Base-by-base conservation (phyloP, 225 moss, liverwort and hornwort genomes). In the Lunularia cruciata region DNA sequence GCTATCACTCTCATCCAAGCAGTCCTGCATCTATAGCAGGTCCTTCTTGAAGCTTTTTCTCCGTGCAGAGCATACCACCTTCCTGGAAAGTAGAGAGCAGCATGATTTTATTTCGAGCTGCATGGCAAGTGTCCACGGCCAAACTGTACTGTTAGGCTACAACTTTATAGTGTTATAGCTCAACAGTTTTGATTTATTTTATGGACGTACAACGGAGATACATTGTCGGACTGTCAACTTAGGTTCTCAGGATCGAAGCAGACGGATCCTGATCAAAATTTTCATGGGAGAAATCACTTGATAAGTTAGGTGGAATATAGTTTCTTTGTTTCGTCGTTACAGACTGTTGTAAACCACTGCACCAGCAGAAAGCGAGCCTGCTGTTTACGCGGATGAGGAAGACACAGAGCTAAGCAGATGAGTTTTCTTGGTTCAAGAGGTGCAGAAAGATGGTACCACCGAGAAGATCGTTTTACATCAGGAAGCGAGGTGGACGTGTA, bases 401-500 rank as follows among this genome's bases (percentile, higher is more conserved):
- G 87, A 86, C 31, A 73, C 83, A 34, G 87, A 79, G 49, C 69
- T 83, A 84, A 73, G 83, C 83, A 57, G 87, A 86, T 70, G 88
- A 62, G 98, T 98, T 45, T 90, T 93, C 23, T 79, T 98, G 78
- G 86, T 93, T 65, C 91, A 98, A 77, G 91, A 91, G 74, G 83
- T 81, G 58, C 90, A 93, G 37, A 79, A 85, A 23, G 89, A 89
- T 86, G 98, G 98, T 51, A 84, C 78, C 8, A 75, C 91, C 16
- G 93, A 98, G 75, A 98, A 85, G 74, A 92, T 98, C 55, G 80
- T 98, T 98, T 98, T 68, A 87, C 81, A 33, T 86, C 90, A 19
- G 98, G 98, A 70, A 89, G 81, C 54, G 93, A 98, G 81, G 88
- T 98, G 55, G 98, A 98, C 86, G 93, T 93, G 1, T 93, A 84